phyloP scores from a whole-genome alignment of 2,329 filamentous ascomycete genomes.

The Aspergillus brunneoviolaceus region DNA sequence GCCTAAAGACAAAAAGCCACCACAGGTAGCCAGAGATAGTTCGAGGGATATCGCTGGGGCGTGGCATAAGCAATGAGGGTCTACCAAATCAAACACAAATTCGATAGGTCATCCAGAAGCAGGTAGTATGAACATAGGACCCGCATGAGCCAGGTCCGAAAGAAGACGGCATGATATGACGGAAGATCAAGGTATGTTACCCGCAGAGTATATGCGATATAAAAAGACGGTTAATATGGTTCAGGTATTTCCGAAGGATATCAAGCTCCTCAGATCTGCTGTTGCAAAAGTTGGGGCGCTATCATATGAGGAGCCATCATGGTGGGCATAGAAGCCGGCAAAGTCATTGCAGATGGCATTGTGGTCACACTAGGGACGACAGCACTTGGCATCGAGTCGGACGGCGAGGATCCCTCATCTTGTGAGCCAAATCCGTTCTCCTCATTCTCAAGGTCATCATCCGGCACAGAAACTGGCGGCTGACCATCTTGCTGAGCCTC shows the following conservation, averaged over 20 bases:
- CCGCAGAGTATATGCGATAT: background rate
- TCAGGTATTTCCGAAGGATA: background rate
- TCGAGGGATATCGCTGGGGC: background rate
- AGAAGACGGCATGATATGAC: background rate
- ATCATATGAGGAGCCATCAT: conserved; percentile 46
- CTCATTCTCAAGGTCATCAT: conserved; percentile 85
- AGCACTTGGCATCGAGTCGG: conserved; percentile 30
- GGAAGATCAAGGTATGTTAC: background rate
- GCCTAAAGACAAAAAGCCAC: background rate
- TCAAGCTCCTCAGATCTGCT: conserved; percentile 36
- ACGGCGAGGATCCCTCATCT: conserved; percentile 70
- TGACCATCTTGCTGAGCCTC: conserved; percentile 67
- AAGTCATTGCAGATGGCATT: conserved; percentile 31
- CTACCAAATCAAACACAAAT: background rate
- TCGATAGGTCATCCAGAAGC: background rate
- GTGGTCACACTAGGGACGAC: conserved; percentile 36
- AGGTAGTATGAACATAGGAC: background rate
- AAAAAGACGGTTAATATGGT: background rate
- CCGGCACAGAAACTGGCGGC: conserved; percentile 47
- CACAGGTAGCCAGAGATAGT: background rate
- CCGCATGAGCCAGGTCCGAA: background rate
- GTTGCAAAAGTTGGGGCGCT: conserved; percentile 43
- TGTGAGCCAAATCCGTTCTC: conserved; percentile 81
- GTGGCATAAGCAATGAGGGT: conserved; percentile 2
- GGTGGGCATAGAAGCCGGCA: conserved; percentile 39